phyloP scores from a whole-genome alignment of 176 grass and related monocot species.

The Otatea glauca region DNA sequence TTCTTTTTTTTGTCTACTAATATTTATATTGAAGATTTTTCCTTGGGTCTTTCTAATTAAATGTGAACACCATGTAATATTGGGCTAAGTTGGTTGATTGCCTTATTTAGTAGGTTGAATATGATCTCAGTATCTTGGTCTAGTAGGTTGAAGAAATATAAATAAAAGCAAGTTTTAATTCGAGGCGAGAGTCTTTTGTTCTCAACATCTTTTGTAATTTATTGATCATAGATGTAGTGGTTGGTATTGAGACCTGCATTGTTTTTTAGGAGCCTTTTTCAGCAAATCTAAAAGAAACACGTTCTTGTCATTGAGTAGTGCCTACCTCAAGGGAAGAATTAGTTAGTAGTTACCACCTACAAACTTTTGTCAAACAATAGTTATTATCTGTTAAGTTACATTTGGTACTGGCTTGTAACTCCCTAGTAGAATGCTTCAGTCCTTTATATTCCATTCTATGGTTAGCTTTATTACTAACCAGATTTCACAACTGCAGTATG shows the following conservation, averaged over 20 bases:
- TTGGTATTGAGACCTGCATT: background rate
- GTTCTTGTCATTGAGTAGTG: background rate
- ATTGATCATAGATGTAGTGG: background rate
- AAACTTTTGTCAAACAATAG: background rate
- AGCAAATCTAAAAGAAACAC: background rate
- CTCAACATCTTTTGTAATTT: constrained; percentile 8
- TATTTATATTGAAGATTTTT: constrained; percentile 38
- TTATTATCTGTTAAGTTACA: background rate
- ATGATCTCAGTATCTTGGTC: background rate
- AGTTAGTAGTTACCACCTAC: background rate
- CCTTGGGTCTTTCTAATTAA: constrained; percentile 28
- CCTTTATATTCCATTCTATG: background rate
- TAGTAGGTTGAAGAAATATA: constrained; percentile 9
- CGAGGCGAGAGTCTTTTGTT: background rate
- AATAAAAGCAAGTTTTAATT: background rate
- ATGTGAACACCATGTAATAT: background rate
- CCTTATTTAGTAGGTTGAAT: constrained; percentile 21
- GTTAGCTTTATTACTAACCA: background rate
- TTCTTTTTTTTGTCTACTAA: background rate
- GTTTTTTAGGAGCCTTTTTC: background rate
- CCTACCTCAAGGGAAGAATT: background rate
- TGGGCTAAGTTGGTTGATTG: background rate
- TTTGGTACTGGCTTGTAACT: background rate
- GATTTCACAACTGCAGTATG: background rate
- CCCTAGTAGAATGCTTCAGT: background rate